Base-by-base conservation (phyloP, 2,329 filamentous ascomycete species). In the Aspergillus ustus region DNA sequence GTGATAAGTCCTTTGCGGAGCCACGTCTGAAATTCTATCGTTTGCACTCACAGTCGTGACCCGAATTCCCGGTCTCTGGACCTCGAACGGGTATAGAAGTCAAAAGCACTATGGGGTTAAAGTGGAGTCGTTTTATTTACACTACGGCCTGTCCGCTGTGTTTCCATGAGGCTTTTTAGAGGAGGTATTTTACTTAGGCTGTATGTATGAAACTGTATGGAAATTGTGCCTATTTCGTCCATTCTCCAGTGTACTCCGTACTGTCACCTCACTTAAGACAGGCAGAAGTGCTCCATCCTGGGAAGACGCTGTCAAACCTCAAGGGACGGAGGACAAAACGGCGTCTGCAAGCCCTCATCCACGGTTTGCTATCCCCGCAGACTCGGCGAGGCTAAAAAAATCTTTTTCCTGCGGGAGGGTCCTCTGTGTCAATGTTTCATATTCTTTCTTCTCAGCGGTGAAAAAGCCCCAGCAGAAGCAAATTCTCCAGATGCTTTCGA, bases 101-200 rank as follows among this genome's bases (percentile, higher is more conserved):
- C 43, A 20, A 55, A 29, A 31, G 52, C 40, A n/a, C 34, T 56
- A 61, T 61, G 63, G 64, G 63, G 59, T 62, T 57, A 60, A 25
- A 59, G 67, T 69, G 67, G 67, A 66, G 67, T 60, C 59, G 55
- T 67, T 50, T 68, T 68, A 63, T 69, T 67, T 68, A 67, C 66
- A 63, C 67, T 68, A 67, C 63, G 54, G 62, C 63, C 61, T 59
- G 59, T 48, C 66, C 64, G 57, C 59, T 62, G 29, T 58, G 51
- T 53, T 62, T 57, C 54, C 53, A 8, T 64, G 64, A 65, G 46
- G 54, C 31, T 20, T 22, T 37, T 57, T 57, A 37, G 28, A 25
- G 53, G 46, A 54, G 22, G 55, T 57, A 57, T 22, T 46, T 46
- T 51, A 22, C 34, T 22, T 25, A 2, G 20, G 52, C 19, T 29